Evolutionary conservation across 2,329 filamentous ascomycete species (phyloP), one percentile per base, ranked within the genome.

Genomic region (Pseudopyrenochaeta lycopersici): DNA sequence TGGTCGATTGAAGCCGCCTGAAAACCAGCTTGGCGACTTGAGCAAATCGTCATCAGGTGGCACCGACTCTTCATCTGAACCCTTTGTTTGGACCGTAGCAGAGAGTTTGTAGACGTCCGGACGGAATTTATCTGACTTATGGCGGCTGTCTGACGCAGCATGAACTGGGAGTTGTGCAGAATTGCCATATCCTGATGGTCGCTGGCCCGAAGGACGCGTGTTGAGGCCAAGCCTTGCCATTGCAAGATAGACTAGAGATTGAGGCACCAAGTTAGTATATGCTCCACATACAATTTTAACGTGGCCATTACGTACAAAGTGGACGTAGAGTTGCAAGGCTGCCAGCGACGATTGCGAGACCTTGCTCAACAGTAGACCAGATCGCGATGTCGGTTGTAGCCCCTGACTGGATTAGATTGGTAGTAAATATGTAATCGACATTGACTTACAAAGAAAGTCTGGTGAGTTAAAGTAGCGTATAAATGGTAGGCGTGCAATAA

Each of bases 361-460:
- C 73, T 62, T 73, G 70, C 58, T 76, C 73, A 18, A 74, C 61
- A 6, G 64, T 63, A 1, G 71, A 74, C 73, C 73, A 76, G 42
- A 74, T 73, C 18, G 73, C 72, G 33, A 76, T 68, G 44, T 76
- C 70, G n/a, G 63, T 38, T 3, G 73, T 76, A 17, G 63, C 63
- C 69, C 68, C 67, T 70, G 12, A 0, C 4, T n/a, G 1, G 4
- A 6, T 59, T 57, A 61, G 49, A 2, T n/a, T 23, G 21, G 35
- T 10, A 12, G 3, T 3, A 20, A 2, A 20, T 23, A 10, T 11
- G 9, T 17, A n/a, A 14, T 10, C 23, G 11, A 11, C 9, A 10
- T 29, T 38, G 20, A 49, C 60, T 50, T 64, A 70, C 68, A 75
- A 11, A 76, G 64, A 47, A 75, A 75, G 52, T 76, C 73, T 0